Base-by-base conservation (phyloP, 1,284 basidiomycete genomes). In the Microbotryum violaceum region DNA sequence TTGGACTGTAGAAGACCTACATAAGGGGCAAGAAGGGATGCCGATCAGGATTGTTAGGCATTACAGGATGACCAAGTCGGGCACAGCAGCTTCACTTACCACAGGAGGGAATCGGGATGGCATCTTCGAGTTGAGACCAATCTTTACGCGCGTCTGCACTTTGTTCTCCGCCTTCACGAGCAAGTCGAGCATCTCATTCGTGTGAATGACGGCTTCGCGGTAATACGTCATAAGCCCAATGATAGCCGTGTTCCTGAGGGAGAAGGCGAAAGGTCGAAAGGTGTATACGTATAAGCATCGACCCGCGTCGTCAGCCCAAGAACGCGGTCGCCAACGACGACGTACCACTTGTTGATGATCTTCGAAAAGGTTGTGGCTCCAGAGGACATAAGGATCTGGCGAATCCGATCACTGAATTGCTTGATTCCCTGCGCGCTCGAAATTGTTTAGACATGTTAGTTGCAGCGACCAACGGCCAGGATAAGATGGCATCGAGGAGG, bases 341-440 rank as follows among this genome's bases (percentile, higher is more conserved):
- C 76, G 70, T 77, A 75, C 75, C 75, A 78, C 79, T 97, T 97
- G 81, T 98, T 98, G 74, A 97, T 89, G 72, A 99, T 97, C 82
- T 99, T 99, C 65, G 90, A 91, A 82, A 98, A 98, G 0, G 96
- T 97, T 1, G 94, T 94, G 0, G 92, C 94, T 63, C 96, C 96
- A 2, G 96, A 97, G 70, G 91, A 92, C 96, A 99, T 98, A 66
- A 99, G 79, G 21, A 98, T 89, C 76, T 97, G 94, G 59, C 94
- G 83, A 44, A 51, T 50, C 20, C 54, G 83, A 77, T 97, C 97
- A 78, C 93, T 92, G 81, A 97, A 96, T 73, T 89, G 86, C 72
- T 94, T 89, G 54, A 99, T 89, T 69, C 89, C 88, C 84, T 70
- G 16, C 6, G 16, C 37, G 37, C 37, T 18, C 37, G 37, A 42